phyloP scores from a whole-genome alignment of 768 basidiomycete species.

The Podaxis sp. region DNA sequence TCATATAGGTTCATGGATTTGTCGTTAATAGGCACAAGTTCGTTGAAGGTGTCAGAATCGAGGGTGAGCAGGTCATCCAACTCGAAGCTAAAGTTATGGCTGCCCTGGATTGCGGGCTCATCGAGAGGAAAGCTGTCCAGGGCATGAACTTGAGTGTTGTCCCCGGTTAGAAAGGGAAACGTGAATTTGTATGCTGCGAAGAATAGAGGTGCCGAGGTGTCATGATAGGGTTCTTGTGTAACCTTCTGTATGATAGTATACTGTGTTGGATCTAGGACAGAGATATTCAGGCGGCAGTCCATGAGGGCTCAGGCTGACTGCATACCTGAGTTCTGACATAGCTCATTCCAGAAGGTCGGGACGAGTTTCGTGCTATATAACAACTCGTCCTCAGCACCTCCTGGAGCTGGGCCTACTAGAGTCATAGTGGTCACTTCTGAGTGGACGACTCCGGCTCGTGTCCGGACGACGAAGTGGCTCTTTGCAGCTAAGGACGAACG shows the following conservation, averaged over 20 bases:
- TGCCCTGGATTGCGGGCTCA: slow-evolving; percentile 5
- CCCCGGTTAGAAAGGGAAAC: slow-evolving; percentile 18
- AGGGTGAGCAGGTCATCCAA: slow-evolving; percentile 13
- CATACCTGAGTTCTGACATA: slow-evolving; percentile 53
- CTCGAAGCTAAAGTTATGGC: neutral
- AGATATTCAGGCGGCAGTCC: slow-evolving; percentile 7
- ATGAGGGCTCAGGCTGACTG: slow-evolving; percentile 2
- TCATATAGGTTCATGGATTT: slow-evolving; percentile 11
- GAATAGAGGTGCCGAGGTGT: slow-evolving; percentile 35
- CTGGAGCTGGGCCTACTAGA: slow-evolving; percentile 21
- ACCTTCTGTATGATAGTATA: slow-evolving; percentile 69
- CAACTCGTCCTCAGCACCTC: slow-evolving; percentile 24
- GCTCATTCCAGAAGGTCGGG: slow-evolving; percentile 60
- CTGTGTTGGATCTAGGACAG: slow-evolving; percentile 51
- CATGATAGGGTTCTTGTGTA: slow-evolving; percentile 24
- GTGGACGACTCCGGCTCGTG: slow-evolving; percentile 36
- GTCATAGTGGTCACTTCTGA: slow-evolving; percentile 42
- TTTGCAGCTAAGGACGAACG: slow-evolving; percentile 42
- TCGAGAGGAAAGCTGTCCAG: slow-evolving; percentile 7
- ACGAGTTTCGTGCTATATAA: slow-evolving; percentile 60
- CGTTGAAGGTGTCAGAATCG: slow-evolving; percentile 10
- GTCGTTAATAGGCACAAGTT: neutral
- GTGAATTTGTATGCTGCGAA: slow-evolving; percentile 57
- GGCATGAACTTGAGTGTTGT: slow-evolving; percentile 7
- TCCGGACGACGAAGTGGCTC: slow-evolving; percentile 6